These are phyloP conservation scores for Penicillium sp. DNA, from an alignment of 2,329 filamentous ascomycete genomes.

Conservation along the genomic window DNA sequence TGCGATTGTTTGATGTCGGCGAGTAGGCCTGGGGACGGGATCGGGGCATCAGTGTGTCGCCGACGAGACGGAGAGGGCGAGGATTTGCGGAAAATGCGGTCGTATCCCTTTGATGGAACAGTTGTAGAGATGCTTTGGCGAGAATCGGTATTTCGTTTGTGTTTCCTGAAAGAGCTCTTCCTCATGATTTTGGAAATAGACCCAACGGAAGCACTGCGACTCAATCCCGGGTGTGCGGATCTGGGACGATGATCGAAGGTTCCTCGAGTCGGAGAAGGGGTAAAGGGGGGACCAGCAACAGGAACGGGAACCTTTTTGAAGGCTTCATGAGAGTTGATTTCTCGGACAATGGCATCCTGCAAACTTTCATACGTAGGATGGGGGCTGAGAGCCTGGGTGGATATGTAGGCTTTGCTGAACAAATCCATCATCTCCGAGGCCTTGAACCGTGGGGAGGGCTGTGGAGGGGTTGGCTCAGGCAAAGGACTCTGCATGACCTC, in stretches of 20 bases:
- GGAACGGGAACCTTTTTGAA: slow-evolving; percentile 40
- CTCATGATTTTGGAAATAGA: slow-evolving; percentile 35
- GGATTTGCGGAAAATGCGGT: slow-evolving; percentile 22
- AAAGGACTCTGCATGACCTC: slow-evolving; percentile 46
- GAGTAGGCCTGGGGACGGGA: slow-evolving; percentile 35
- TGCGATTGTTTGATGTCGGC: slow-evolving; percentile 22
- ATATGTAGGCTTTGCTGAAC: slow-evolving; percentile 42
- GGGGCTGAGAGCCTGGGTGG: slow-evolving; percentile 31
- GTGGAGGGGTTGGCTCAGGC: slow-evolving; percentile 28
- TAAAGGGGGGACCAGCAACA: slow-evolving; percentile 35
- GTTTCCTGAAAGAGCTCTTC: slow-evolving; percentile 36
- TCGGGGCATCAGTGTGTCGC: slow-evolving; percentile 45
- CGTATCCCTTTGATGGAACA: slow-evolving; percentile 24
- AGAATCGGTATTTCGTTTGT: slow-evolving; percentile 29
- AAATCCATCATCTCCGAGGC: slow-evolving; percentile 46
- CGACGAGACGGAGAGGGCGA: slow-evolving; percentile 30
- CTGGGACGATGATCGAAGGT: slow-evolving; percentile 24
- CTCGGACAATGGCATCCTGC: slow-evolving; percentile 47
- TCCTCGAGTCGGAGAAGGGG: slow-evolving; percentile 31
- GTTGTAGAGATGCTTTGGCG: slow-evolving; percentile 35
- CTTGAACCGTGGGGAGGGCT: slow-evolving; percentile 34
- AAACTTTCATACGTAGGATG: slow-evolving; percentile 45
- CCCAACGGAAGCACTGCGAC: slow-evolving; percentile 30
- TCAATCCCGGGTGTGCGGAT: slow-evolving; percentile 16
- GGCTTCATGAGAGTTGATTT: slow-evolving; percentile 49